These are phyloP conservation scores for Tetracladium setigerum DNA, from an alignment of 495 filamentous ascomycete species.

Conservation along the genomic window DNA sequence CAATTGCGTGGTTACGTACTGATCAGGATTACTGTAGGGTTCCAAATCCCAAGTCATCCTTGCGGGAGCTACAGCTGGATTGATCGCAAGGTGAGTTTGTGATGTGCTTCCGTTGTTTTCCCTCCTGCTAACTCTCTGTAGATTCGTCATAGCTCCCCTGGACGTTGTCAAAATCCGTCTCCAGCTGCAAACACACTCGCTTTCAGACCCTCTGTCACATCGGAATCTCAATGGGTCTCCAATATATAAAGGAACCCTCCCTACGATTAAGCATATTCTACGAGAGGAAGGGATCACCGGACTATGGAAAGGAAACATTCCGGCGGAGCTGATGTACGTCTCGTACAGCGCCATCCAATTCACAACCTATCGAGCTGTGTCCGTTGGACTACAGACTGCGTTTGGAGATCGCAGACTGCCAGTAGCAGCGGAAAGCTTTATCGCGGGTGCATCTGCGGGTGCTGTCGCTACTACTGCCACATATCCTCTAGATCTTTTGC, in stretches of 20 bases:
- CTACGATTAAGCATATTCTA: conserved; percentile 69
- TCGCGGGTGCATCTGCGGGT: conserved; percentile 75
- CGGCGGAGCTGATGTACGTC: conserved; percentile 89
- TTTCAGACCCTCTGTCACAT: conserved; percentile 54
- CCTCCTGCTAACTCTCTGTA: conserved; percentile 22
- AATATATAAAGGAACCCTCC: conserved; percentile 70
- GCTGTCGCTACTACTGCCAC: conserved; percentile 73
- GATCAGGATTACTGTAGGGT: conserved; percentile 43
- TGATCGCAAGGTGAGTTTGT: conserved; percentile 69
- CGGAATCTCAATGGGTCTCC: conserved; percentile 42
- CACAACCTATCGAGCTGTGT: conserved; percentile 72
- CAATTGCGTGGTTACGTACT: background rate
- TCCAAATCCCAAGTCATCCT: conserved; percentile 71
- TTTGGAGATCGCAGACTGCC: conserved; percentile 23
- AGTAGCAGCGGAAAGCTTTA: conserved; percentile 57
- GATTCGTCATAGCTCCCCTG: conserved; percentile 85
- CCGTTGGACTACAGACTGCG: conserved; percentile 45
- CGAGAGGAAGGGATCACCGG: conserved; percentile 73
- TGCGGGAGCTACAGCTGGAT: conserved; percentile 80
- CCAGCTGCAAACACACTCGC: conserved; percentile 77
- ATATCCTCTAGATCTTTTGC: conserved; percentile 88
- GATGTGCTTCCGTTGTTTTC: background rate
- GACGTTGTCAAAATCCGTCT: conserved; percentile 97
- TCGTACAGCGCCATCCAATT: conserved; percentile 86
- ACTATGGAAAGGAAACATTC: conserved; percentile 97